Base-by-base conservation (phyloP, 139 green algal species). In the Auxenochlorella pyrenoidosa region DNA sequence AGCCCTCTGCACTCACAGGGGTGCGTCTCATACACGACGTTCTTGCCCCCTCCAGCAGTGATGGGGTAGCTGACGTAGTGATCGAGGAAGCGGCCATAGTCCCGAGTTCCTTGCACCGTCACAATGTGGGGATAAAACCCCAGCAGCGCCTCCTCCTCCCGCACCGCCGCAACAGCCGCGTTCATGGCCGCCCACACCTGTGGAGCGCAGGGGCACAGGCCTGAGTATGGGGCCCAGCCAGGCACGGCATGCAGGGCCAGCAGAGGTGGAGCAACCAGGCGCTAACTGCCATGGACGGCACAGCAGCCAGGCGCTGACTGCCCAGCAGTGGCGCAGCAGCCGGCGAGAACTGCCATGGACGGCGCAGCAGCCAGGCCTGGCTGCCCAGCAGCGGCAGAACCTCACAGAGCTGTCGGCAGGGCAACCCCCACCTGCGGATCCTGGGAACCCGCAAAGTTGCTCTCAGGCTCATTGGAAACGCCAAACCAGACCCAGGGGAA, bases 131-230 rank as follows among this genome's bases (percentile, higher is more conserved):
- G 36, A 38, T 38, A 21, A 36, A 59, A 38, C 21, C 79, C 58
- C 40, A 73, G 59, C 63, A 5, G 6, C 28, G n/a, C 34, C 59
- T 84, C 79, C 24, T 73, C 21, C 26, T 51, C 36, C 10, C 79
- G 79, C 36, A 84, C 73, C 22, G 79, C 38, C 13, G 79, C 58
- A 36, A 84, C 79, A 10, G 59, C 59, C 5, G 58, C 34, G 59
- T 84, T 84, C 79, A 84, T 84, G 38, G 79, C 79, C 4, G 21
- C 10, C 79, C 58, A 73, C 58, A 84, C 79, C 79, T 84, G 79
- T 13, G 10, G 47, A 10, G 10, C 47, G 47, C 8, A 18, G 47
- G 47, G 47, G 47, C 47, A n/a, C 47, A 54, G 47, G 47, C 47
- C 8, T 10, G 10, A 10, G 47, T 6, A 54, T 54, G 47, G 47